phyloP scores from a whole-genome alignment of 1,284 basidiomycete genomes.

The Ustilago curta region DNA sequence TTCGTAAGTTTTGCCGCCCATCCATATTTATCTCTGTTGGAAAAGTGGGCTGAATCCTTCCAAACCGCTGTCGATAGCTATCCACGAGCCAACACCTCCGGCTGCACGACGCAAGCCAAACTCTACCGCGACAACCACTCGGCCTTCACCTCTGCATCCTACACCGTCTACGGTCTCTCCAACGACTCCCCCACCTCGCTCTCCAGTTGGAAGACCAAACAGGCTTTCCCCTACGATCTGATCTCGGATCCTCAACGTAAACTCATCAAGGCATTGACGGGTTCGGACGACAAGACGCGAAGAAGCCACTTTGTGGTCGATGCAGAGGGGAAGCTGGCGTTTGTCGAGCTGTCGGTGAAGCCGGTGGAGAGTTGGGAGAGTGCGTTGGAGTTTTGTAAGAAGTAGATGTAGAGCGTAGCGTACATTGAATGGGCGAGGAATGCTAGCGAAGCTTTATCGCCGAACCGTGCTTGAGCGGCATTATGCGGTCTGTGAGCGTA shows the following conservation, averaged over 20 bases:
- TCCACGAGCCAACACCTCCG: conserved; percentile 55
- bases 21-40: conserved; percentile 65
- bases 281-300: conserved; percentile 78
- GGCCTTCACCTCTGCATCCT: conserved; percentile 79
- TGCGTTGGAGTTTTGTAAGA: conserved; percentile 28
- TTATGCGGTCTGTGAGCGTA: conserved; percentile 13
- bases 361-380: conserved; percentile 47
- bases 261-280: conserved; percentile 84
- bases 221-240: conserved; percentile 83
- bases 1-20: conserved; percentile 16
- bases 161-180: conserved; percentile 85
- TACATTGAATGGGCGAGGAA: not conserved
- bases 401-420: conserved; percentile 1
- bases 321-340: conserved; percentile 48
- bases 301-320: conserved; percentile 65
- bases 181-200: conserved; percentile 83
- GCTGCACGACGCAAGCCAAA: conserved; percentile 63
- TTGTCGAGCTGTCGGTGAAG: conserved; percentile 52
- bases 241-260: conserved; percentile 86
- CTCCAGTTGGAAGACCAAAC: conserved; percentile 72
- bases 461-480: conserved; percentile 8
- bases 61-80: conserved; percentile 17
- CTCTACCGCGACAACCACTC: conserved; percentile 79
- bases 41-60: not conserved
- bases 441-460: conserved; percentile 28